phyloP scores from a whole-genome alignment of 73 alveolate genomes.

The Uronychia setigera region DNA sequence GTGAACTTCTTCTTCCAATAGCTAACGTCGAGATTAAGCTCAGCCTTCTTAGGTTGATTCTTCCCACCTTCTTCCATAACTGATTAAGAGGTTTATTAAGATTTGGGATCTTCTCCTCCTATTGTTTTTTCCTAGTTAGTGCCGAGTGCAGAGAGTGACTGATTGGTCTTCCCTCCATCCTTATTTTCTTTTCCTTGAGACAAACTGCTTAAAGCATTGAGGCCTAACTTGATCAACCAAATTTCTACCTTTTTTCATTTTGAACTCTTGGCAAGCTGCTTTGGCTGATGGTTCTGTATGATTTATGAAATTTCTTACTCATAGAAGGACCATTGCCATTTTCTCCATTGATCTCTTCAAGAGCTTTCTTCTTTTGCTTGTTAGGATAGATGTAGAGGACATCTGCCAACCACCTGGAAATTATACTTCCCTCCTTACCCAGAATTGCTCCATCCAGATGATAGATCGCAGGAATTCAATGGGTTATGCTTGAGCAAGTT shows the following conservation, averaged over 20 bases:
- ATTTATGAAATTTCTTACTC: neutral
- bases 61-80: neutral
- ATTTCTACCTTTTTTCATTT: too few relatives aligned
- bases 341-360: constrained; percentile 22
- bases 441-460: constrained; percentile 71
- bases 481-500: constrained; percentile 61
- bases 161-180: neutral
- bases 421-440: constrained; percentile 67
- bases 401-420: constrained; percentile 70
- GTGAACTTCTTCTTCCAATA: constrained; percentile 59
- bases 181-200: neutral
- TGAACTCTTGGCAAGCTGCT: neutral
- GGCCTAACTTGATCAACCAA: too few relatives aligned
- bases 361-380: constrained; percentile 47
- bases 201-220: too few relatives aligned
- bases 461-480: constrained; percentile 64
- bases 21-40: constrained; percentile 39
- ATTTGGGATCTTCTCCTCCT: neutral
- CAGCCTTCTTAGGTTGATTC: constrained; percentile 21
- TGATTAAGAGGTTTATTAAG: neutral
- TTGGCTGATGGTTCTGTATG: neutral
- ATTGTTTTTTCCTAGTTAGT: neutral
- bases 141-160: neutral
- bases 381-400: constrained; percentile 66
- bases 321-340: too few relatives aligned